These are phyloP conservation scores for Wickerhamomyces hampshirensis DNA, from an alignment of 805 yeast genomes.

Conservation along the genomic window DNA sequence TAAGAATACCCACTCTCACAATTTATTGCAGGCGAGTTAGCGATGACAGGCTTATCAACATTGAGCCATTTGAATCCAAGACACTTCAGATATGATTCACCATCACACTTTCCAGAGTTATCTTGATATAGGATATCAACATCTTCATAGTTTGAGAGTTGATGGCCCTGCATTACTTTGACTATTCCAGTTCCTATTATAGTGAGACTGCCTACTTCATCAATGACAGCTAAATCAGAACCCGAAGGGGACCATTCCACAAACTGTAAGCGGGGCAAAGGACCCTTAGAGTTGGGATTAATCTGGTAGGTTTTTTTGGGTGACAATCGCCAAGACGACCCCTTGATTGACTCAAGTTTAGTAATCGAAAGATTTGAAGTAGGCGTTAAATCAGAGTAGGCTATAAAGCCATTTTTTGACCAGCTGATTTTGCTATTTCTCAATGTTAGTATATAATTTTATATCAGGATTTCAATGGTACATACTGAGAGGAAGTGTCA, in stretches of 20 bases:
- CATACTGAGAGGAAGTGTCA: background rate
- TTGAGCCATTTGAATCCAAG: conserved; percentile 68
- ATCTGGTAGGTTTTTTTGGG: conserved; percentile 21
- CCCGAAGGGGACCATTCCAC: conserved; percentile 75
- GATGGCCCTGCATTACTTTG: conserved; percentile 28
- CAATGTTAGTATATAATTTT: background rate
- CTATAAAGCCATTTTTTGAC: conserved; percentile 83
- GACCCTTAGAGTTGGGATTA: conserved; percentile 18
- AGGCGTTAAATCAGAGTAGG: conserved; percentile 48
- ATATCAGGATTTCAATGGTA: background rate
- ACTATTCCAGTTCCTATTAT: conserved; percentile 48
- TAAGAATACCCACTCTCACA: conserved; percentile 39
- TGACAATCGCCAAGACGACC: conserved; percentile 66
- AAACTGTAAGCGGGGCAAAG: conserved; percentile 3
- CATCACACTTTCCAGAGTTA: conserved; percentile 21
- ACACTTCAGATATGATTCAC: conserved; percentile 23
- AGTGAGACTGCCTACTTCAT: conserved; percentile 61
- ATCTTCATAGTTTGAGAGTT: conserved; percentile 22
- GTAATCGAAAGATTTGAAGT: conserved; percentile 30
- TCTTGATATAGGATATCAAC: conserved; percentile 33
- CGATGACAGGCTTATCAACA: conserved; percentile 60
- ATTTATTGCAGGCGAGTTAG: conserved; percentile 53
- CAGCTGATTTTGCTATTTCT: conserved; percentile 34
- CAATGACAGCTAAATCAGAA: conserved; percentile 77
- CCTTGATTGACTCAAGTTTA: conserved; percentile 58